Conservation (phyloP, 345 rosid species). For the Eucalyptus erythrocorys region DNA sequence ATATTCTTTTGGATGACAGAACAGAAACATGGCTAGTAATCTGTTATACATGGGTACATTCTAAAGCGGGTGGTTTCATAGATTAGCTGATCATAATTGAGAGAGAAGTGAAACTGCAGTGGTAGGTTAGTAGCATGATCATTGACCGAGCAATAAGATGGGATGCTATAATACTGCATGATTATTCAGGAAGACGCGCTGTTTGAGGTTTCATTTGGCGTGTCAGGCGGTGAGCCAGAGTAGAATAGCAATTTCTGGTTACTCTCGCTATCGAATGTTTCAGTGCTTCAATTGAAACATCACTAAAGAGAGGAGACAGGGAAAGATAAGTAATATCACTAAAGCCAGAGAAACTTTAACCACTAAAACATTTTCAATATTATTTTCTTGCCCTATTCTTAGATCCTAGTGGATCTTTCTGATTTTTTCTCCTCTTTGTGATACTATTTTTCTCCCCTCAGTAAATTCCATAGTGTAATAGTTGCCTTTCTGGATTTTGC, state of each 20-base stretch:
- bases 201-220: background rate
- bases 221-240: background rate
- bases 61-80: background rate
- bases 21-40: background rate
- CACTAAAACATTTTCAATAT: background rate
- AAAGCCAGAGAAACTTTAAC: background rate
- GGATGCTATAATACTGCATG: background rate
- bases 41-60: background rate
- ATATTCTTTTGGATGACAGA: background rate
- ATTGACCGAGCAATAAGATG: background rate
- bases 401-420: background rate
- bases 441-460: background rate
- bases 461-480: background rate
- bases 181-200: background rate
- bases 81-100: background rate
- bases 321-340: background rate
- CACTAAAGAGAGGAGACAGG: background rate
- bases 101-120: background rate
- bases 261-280: background rate
- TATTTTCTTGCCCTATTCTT: background rate
- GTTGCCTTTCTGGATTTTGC: background rate
- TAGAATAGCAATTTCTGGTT: background rate
- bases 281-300: background rate
- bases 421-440: background rate
- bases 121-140: background rate